Percentiles rank a stretch among this genome's conserved stretches.
Evolutionary conservation across 2,329 filamentous ascomycete species (phyloP).

Genomic region (Aspergillus sp.): DNA sequence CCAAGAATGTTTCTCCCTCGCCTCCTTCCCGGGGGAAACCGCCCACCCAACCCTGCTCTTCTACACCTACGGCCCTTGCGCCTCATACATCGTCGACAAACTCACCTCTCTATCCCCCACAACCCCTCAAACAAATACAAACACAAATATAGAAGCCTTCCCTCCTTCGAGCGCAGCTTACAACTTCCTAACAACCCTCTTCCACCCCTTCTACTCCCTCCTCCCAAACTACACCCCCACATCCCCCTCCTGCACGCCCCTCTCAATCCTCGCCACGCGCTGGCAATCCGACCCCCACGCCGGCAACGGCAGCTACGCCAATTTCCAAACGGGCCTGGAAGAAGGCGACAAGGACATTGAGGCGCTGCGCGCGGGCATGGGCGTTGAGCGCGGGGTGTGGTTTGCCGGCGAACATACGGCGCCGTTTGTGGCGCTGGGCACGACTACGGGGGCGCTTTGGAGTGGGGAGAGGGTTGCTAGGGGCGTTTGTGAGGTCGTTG

Average conservation of each 20-base stretch:
- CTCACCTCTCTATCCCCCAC: conserved; percentile 23
- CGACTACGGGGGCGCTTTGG: conserved; percentile 89
- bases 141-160: not conserved
- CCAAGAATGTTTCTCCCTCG: conserved; percentile 75
- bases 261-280: conserved; percentile 65
- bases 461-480: conserved; percentile 76
- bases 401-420: conserved; percentile 88
- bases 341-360: conserved; percentile 72
- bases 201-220: conserved; percentile 73
- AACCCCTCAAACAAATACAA: conserved; percentile 16
- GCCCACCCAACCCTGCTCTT: conserved; percentile 83
- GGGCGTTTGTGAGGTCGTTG: conserved; percentile 43
- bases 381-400: conserved; percentile 67
- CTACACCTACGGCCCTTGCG: conserved; percentile 54
- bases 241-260: conserved; percentile 61
- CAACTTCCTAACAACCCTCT: conserved; percentile 62
- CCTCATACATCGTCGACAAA: conserved; percentile 36
- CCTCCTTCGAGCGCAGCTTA: conserved; percentile 46
- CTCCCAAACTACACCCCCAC: conserved; percentile 65
- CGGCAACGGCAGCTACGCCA: conserved; percentile 78
- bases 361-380: conserved; percentile 52
- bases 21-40: conserved; percentile 57
- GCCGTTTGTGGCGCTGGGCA: conserved; percentile 85
- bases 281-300: conserved; percentile 80
- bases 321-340: conserved; percentile 75